Percentiles rank a stretch among this genome's conserved stretches.
phyloP scores from a whole-genome alignment of 306 rosid species.

The Malus sieversii region DNA sequence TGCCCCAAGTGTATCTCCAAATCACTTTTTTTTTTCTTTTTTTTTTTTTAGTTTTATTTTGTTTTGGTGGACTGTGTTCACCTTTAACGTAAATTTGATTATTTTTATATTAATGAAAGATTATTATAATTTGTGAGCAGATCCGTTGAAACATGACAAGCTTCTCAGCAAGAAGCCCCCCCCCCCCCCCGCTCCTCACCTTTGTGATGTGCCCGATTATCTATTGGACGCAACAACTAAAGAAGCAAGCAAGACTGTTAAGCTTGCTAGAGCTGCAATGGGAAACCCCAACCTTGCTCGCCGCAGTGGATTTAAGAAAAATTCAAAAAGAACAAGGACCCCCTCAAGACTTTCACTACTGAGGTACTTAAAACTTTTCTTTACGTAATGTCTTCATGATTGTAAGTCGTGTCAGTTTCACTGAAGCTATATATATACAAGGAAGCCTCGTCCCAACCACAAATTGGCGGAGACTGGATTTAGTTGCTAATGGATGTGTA shows the following conservation, averaged over 20 bases:
- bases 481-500: constrained; percentile 1
- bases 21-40: no score
- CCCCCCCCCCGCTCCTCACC: constrained; percentile 58
- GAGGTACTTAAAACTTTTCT: neutral
- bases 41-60: no score
- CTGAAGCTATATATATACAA: neutral
- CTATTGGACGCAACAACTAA: constrained; percentile 53
- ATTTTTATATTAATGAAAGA: neutral
- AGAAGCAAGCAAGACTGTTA: constrained; percentile 73
- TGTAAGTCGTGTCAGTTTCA: neutral
- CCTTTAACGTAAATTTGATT: neutral
- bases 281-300: constrained; percentile 7
- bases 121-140: constrained; percentile 31
- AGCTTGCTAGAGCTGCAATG: constrained; percentile 54
- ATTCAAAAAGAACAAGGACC: constrained; percentile 15
- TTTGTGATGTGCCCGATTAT: constrained; percentile 78
- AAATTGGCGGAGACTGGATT: constrained; percentile 21
- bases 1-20: no score
- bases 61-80: no score
- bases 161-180: constrained; percentile 83
- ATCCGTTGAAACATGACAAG: constrained; percentile 87
- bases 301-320: neutral
- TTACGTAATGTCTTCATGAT: neutral
- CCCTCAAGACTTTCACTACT: constrained; percentile 1
- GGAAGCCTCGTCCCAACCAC: neutral